phyloP scores from a whole-genome alignment of 768 basidiomycete species.

The Mrakia gelida region DNA sequence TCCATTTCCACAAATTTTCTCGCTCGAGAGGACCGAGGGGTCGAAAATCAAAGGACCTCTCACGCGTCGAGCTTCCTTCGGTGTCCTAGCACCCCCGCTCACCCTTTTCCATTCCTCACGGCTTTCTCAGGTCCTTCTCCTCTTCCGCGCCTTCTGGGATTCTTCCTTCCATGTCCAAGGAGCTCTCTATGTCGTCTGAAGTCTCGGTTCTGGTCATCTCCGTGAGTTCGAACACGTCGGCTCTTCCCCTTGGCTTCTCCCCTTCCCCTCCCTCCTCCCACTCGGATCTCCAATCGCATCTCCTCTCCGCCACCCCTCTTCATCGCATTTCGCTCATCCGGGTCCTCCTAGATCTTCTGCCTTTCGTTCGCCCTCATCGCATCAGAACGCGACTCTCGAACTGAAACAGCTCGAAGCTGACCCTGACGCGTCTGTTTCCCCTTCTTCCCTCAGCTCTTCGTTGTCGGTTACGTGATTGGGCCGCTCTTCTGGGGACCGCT shows the following conservation, averaged over 20 bases:
- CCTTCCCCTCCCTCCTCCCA: no score
- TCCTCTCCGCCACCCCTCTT: no score
- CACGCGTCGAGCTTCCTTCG: background rate
- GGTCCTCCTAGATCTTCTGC: no score
- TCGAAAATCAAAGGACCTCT: no score
- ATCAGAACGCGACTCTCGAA: background rate
- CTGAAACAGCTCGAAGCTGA: background rate
- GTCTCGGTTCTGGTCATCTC: conserved; percentile 31
- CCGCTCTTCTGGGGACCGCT: conserved; percentile 36
- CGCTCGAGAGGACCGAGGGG: background rate
- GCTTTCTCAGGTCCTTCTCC: conserved; percentile 24
- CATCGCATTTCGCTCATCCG: background rate
- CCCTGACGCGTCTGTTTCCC: background rate
- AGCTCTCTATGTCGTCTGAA: conserved; percentile 20
- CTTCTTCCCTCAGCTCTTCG: conserved; percentile 27
- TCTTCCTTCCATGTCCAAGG: conserved; percentile 10
- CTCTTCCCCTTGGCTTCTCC: no score
- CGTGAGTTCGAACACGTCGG: conserved; percentile 5
- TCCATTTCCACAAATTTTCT: background rate
- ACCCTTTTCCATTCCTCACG: background rate
- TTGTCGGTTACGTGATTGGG: conserved; percentile 38
- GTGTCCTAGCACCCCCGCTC: background rate
- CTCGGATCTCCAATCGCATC: no score
- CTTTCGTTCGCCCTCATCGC: background rate
- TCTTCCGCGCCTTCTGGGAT: conserved; percentile 34